Conservation (phyloP, 208 protist genomes). For the Herpetomonas samuelpessoai region DNA sequence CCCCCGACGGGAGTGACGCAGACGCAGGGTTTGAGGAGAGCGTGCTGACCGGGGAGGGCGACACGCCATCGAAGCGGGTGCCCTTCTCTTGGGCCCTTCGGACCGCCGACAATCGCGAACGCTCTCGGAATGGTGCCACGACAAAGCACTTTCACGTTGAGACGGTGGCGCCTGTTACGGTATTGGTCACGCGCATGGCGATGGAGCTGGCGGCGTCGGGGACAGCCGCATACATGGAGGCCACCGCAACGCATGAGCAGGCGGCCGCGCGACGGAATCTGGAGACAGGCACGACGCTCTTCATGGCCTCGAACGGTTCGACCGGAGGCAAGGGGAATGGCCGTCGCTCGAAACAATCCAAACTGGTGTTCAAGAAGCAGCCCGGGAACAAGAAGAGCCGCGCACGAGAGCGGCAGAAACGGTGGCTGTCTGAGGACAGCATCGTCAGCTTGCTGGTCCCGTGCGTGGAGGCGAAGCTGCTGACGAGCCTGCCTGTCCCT, state of each 20-base stretch:
- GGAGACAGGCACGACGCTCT: conserved; percentile 1
- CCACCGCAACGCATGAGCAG: conserved; percentile 13
- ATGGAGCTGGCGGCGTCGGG: conserved; percentile 17
- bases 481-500: conserved; percentile 52
- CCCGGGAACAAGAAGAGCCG: conserved; percentile 43
- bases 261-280: neutral
- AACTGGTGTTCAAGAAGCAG: neutral
- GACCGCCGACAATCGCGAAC: conserved; percentile 65
- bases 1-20: neutral
- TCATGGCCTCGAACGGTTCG: neutral
- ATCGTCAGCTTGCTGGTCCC: conserved; percentile 65
- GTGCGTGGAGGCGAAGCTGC: conserved; percentile 62
- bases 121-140: conserved; percentile 55
- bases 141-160: conserved; percentile 79
- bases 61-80: neutral
- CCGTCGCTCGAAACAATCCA: conserved; percentile 2
- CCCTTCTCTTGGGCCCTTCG: conserved; percentile 40
- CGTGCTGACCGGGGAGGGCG: neutral
- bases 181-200: conserved; percentile 55
- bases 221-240: conserved; percentile 10
- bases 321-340: neutral
- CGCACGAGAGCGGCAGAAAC: conserved; percentile 68
- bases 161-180: conserved; percentile 45
- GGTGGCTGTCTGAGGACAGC: conserved; percentile 68
- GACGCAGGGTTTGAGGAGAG: neutral